Evolutionary conservation across 495 filamentous ascomycete genomes (phyloP).

Genomic region (Lasiosphaeriaceae sp.): DNA sequence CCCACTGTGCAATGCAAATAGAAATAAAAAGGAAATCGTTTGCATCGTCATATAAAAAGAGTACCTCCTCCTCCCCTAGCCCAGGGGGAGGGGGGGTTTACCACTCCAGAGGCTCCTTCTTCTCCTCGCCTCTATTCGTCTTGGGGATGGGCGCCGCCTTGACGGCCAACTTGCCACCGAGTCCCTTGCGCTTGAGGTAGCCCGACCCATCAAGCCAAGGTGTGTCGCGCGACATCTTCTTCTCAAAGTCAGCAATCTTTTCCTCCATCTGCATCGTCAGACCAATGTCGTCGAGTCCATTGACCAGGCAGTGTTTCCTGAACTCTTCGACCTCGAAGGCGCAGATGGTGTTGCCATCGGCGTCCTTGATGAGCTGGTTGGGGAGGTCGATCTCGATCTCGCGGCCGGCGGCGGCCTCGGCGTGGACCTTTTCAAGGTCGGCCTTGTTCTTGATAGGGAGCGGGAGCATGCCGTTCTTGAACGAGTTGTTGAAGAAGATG

Average conservation of each 20-base stretch:
- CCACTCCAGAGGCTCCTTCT: constrained; percentile 90
- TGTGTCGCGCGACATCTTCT: constrained; percentile 67
- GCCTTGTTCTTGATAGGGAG: constrained; percentile 66
- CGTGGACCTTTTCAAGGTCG: constrained; percentile 66
- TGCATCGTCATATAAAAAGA: neutral
- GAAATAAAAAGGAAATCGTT: neutral
- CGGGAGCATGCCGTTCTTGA: constrained; percentile 99
- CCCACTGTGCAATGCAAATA: neutral
- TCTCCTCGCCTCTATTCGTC: constrained; percentile 83
- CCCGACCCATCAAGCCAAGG: constrained; percentile 90
- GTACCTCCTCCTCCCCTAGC: neutral
- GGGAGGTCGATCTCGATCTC: constrained; percentile 91
- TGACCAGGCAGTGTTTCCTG: constrained; percentile 88
- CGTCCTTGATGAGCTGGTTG: constrained; percentile 77
- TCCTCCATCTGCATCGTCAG: constrained; percentile 87
- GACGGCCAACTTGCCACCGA: constrained; percentile 66
- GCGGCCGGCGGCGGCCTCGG: constrained; percentile 74
- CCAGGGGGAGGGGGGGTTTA: too few relatives aligned
- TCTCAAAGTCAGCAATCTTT: constrained; percentile 83
- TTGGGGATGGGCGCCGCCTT: constrained; percentile 81
- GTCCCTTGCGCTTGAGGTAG: constrained; percentile 69
- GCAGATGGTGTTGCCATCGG: constrained; percentile 64
- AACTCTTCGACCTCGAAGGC: constrained; percentile 86
- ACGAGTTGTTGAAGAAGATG: constrained; percentile 99
- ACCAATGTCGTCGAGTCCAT: constrained; percentile 95